Conservation (phyloP, 1,284 basidiomycete genomes). For the Apiotrichum mycotoxinovorans region DNA sequence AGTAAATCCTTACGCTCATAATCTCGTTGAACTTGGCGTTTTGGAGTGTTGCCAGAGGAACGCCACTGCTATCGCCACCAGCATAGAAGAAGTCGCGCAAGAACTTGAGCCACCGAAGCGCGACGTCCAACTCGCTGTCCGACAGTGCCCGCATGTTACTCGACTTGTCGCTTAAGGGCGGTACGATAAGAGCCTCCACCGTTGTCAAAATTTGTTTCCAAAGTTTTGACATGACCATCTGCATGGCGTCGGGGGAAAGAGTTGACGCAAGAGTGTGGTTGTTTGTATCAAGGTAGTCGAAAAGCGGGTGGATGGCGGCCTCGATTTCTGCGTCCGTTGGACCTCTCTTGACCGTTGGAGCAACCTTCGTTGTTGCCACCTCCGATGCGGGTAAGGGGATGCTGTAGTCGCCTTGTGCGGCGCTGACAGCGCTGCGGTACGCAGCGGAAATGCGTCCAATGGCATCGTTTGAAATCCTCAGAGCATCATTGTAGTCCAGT, state of each 20-base stretch:
- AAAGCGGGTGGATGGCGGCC: constrained; percentile 81
- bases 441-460: constrained; percentile 68
- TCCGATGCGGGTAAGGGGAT: constrained; percentile 70
- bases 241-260: constrained; percentile 77
- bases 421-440: constrained; percentile 69
- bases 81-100: constrained; percentile 93
- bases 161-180: constrained; percentile 81
- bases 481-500: constrained; percentile 64
- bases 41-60: constrained; percentile 83
- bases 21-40: constrained; percentile 95
- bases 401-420: constrained; percentile 59
- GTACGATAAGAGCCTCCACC: constrained; percentile 85
- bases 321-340: constrained; percentile 93
- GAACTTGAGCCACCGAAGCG: constrained; percentile 98
- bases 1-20: constrained; percentile 82
- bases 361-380: constrained; percentile 54
- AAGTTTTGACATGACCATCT: constrained; percentile 85
- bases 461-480: constrained; percentile 52
- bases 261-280: constrained; percentile 87
- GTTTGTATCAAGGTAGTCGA: constrained; percentile 96
- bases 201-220: constrained; percentile 95
- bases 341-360: constrained; percentile 57
- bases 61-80: constrained; percentile 77
- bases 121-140: constrained; percentile 95
- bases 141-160: constrained; percentile 86